These are phyloP conservation scores for carrot (Daucus carota) DNA, from an alignment of 129 eudicot species.

Conservation along the genomic window DH1_v3.0 NC_030381.2:17902501-17903000, in stretches of 20 bases:
- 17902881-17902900: conserved; percentile 25
- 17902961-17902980: conserved; percentile 55
- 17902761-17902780: background rate
- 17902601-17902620: background rate
- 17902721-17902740: background rate
- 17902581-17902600: background rate
- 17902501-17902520: background rate
- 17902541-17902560: background rate
- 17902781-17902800: background rate
- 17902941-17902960: conserved; percentile 28
- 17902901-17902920: conserved; percentile 23
- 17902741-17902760: background rate
- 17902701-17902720: background rate
- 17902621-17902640: no score
- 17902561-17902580: background rate
- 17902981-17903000: conserved; percentile 29
- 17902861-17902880: conserved; percentile 3
- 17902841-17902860: background rate
- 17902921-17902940: conserved; percentile 23
- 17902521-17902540: background rate
- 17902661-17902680: background rate
- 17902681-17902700: background rate
- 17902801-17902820: background rate
- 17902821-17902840: background rate
- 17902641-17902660: background rate